phyloP scores from a whole-genome alignment of 768 basidiomycete genomes.

The Rubroboletus satanas region DNA sequence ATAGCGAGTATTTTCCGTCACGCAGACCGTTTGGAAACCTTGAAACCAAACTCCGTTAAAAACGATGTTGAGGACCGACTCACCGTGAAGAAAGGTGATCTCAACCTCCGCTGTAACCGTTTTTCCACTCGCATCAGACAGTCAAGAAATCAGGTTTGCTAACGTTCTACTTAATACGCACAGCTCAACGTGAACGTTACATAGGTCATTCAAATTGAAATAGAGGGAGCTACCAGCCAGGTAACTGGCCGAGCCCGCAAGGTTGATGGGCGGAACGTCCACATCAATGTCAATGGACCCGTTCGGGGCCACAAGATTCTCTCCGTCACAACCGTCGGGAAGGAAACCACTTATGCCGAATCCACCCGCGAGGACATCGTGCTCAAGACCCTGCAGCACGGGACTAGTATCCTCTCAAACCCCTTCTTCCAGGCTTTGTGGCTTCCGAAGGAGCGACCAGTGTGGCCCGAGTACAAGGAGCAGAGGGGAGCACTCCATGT shows the following conservation, averaged over 20 bases:
- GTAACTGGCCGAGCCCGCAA: constrained; percentile 21
- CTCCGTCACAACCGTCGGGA: constrained; percentile 49
- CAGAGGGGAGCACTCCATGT: neutral
- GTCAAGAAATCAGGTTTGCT: constrained; percentile 38
- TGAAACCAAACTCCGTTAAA: constrained; percentile 42
- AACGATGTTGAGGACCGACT: constrained; percentile 39
- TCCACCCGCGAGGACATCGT: constrained; percentile 20
- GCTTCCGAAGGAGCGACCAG: constrained; percentile 15
- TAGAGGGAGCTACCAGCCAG: constrained; percentile 1
- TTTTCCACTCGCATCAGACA: constrained; percentile 43
- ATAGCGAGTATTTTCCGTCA: constrained; percentile 46
- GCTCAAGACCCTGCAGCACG: constrained; percentile 19
- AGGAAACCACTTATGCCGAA: constrained; percentile 56
- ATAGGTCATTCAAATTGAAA: constrained; percentile 22
- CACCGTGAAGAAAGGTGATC: constrained; percentile 22
- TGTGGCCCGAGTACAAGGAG: constrained; percentile 13
- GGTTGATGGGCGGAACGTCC: constrained; percentile 37
- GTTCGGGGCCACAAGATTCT: constrained; percentile 16
- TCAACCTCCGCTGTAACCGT: constrained; percentile 38
- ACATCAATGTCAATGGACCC: constrained; percentile 25
- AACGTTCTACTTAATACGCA: neutral
- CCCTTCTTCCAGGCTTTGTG: constrained; percentile 30
- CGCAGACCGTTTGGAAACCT: constrained; percentile 42
- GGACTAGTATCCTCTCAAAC: constrained; percentile 12
- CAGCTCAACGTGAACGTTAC: neutral